Base-by-base conservation (phyloP, 768 basidiomycete genomes). In the Collybia mongolica region DNA sequence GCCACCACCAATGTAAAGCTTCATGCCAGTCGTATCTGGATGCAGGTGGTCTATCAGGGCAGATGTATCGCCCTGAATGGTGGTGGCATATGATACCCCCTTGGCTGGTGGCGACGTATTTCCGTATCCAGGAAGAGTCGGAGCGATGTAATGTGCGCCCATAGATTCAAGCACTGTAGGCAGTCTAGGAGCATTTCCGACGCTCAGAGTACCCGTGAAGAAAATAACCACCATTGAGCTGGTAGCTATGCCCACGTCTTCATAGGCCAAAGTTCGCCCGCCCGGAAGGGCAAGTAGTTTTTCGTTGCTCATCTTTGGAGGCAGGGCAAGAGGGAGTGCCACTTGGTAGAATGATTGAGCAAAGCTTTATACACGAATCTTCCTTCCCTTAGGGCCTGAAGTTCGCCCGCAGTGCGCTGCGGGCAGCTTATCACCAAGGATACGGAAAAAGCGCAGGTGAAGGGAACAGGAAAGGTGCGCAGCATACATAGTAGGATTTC, bases 71-170 rank as follows among this genome's bases (percentile, higher is more conserved):
- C 57, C 44, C 28, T 61, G 56, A 36, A 78, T 62, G 20, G 66
- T 65, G 35, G 64, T 60, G 35, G 68, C 57, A 50, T 71, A 80
- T 0, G 67, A 42, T 1, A 39, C 57, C 7, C 61, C 60, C 1
- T 62, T 44, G 14, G 64, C 56, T 7, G 65, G 61, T 0, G 74
- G 67, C 0, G 74, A 73, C 1, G 75, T 71, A 46, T 67, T 67
- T 3, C 76, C 76, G 68, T 76, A 79, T 0, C 77, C 77, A 8
- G 77, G 77, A 24, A 79, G 68, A 5, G 76, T 77, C 9, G 72
- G 73, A 35, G 65, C 59, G 46, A 79, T 48, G 48, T 59, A 56
- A 51, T 70, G 73, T 2, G 69, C 55, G 23, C 63, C 43, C 44
- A 66, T 67, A 15, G 65, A 58, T 29, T 54, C 26, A 39, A 72